A percentile compares a stretch with the other conserved stretches of the same genome.
Evolutionary conservation across 2,329 filamentous ascomycete genomes (phyloP).

Genomic region (Aspergillus candidus): DNA sequence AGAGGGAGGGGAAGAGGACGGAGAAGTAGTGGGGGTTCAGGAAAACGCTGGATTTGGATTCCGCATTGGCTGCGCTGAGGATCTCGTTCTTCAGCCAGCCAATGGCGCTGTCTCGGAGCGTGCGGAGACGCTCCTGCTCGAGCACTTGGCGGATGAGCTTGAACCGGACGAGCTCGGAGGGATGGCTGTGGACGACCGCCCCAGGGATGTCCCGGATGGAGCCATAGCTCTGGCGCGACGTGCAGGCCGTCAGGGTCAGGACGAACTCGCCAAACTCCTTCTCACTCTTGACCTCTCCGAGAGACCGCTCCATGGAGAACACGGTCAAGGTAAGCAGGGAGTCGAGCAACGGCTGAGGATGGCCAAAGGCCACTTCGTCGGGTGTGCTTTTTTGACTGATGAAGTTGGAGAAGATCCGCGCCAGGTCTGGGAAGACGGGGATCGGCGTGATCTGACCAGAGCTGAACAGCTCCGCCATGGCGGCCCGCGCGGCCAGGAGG

Average conservation of each 20-base stretch:
- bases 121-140: conserved; percentile 49
- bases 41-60: conserved; percentile 26
- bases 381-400: conserved; percentile 39
- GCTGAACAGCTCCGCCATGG: conserved; percentile 45
- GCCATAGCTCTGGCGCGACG: conserved; percentile 30
- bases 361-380: conserved; percentile 35
- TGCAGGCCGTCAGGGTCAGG: conserved; percentile 39
- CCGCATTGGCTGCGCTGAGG: conserved; percentile 38
- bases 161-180: conserved; percentile 46
- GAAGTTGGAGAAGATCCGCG: conserved; percentile 47
- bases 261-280: conserved; percentile 50
- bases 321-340: conserved; percentile 49
- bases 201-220: conserved; percentile 34
- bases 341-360: conserved; percentile 51
- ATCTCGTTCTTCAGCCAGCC: conserved; percentile 58
- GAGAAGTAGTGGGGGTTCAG: conserved; percentile 33
- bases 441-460: conserved; percentile 36
- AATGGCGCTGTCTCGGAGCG: conserved; percentile 52
- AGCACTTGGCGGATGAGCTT: conserved; percentile 52
- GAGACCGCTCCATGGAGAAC: conserved; percentile 43
- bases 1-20: conserved; percentile 46
- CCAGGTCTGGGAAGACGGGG: conserved; percentile 49
- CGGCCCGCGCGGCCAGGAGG: conserved; percentile 48
- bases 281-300: conserved; percentile 43
- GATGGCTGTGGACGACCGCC: conserved; percentile 46